Base-by-base conservation (phyloP, 768 basidiomycete genomes). In the Lanmaoa pseudosensibilis region DNA sequence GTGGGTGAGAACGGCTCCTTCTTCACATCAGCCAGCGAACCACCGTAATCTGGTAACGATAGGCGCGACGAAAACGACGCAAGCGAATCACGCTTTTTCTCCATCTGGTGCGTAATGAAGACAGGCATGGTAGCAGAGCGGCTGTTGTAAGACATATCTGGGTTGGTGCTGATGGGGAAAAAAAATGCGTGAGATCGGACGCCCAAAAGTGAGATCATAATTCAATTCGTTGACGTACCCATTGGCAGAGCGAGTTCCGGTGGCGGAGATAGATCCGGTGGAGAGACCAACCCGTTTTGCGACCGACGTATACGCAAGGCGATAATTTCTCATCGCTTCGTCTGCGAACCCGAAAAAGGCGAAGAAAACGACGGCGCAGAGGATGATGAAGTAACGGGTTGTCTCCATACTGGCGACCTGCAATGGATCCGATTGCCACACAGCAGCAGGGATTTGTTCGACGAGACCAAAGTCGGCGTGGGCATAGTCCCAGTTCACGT, bases 311-410 rank as follows among this genome's bases (percentile, higher is more conserved):
- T 77, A 69, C 0, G 73, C 76, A 7, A 67, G 65, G 11, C 78
- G 74, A 65, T 88, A 88, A 56, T 86, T 77, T 63, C 73, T 79
- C 63, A 73, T 75, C 30, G 87, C 85, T 69, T 88, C 87, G 39
- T 85, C 84, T 4, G 83, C 83, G 47, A 87, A 83, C 0, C 86
- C 87, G 63, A 90, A 89, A 77, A 85, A 87, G 15, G 67, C 73
- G 64, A 88, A 89, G 74, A 89, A 88, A 41, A 83, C 18, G 53
- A 86, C 63, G 4, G 84, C 80, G 57, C 79, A 81, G 27, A 79
- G n/a, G 12, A 83, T 58, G 15, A 72, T n/a, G 10, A 73, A 44
- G 79, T 80, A 85, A 30, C 85, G 79, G 23, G 58, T 71, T 18
- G 78, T 46, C 62, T 85, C 81, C 5, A 77, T 21, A 3, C 66